These are phyloP conservation scores for Camellia japonica DNA, from an alignment of 148 eudicot species.

Conservation along the genomic window DNA sequence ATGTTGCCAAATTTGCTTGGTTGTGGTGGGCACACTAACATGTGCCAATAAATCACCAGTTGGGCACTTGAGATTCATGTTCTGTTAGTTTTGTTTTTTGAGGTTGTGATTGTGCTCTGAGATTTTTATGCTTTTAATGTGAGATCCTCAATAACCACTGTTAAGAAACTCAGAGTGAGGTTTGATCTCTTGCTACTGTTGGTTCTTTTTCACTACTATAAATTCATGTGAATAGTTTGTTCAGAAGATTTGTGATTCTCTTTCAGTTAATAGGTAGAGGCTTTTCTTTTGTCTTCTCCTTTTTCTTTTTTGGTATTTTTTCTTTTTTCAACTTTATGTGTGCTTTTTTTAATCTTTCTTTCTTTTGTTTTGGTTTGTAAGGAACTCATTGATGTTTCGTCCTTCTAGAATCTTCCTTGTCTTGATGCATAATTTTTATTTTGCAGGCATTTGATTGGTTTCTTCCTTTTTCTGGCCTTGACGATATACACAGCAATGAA, in stretches of 20 bases:
- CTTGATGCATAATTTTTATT: not conserved
- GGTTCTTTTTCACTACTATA: not conserved
- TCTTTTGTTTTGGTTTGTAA: not conserved
- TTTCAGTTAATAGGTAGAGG: not conserved
- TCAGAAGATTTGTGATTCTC: not conserved
- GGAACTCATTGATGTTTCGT: not conserved
- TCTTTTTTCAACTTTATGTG: not conserved
- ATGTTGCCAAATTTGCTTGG: not conserved
- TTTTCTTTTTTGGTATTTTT: not conserved
- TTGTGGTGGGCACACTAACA: not conserved
- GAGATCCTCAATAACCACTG: not conserved
- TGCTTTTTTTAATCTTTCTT: not conserved
- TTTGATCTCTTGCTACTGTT: not conserved
- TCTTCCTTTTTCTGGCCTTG: slow-evolving; percentile 80
- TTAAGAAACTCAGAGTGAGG: not conserved
- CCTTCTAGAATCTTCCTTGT: not conserved
- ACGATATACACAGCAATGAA: slow-evolving; percentile 83
- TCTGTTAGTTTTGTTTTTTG: not conserved
- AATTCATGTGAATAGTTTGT: not conserved
- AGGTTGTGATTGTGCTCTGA: not conserved
- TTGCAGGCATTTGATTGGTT: slow-evolving; percentile 95
- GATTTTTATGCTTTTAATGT: not conserved
- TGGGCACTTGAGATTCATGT: not conserved
- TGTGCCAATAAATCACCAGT: too few relatives aligned
- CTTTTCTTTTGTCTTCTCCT: not conserved